Evolutionary conservation across 208 protist species (phyloP), one percentile per base, ranked within the genome.

Genomic region (Leishmania amazonensis): DNA sequence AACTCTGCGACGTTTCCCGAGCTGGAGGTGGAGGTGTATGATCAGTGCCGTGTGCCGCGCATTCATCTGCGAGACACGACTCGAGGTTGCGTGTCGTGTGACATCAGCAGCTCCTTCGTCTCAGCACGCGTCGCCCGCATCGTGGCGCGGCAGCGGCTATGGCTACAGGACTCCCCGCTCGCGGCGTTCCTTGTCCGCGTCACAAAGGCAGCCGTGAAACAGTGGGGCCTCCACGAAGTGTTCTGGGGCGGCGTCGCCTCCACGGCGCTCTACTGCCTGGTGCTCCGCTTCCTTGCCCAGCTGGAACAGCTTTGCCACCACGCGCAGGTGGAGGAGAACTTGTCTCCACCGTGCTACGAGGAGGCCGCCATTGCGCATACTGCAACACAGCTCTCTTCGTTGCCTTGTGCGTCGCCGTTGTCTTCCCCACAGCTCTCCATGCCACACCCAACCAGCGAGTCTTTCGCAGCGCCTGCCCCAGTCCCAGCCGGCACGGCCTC

Each of bases 231-330:
- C 57, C 88, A 92, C 80, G 83, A 81, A 19, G 76, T 90, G n/a
- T 92, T 90, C 71, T 77, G 76, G 5, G 91, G 91, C 13, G 91
- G 91, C 7, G 71, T 93, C 57, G 85, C 86, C 53, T 92, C 89
- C 38, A 93, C 89, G 1, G 88, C 89, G 53, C 76, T 95, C 13
- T 95, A 95, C 84, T 85, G 74, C 75, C 83, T 95, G 28, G 89
- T 91, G 15, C 81, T 84, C 47, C 89, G 91, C 62, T 95, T 92
- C 79, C 77, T 95, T 31, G 81, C 68, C 5, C 78, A 85, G 62
- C 57, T 85, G 73, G 83, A 87, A 72, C 76, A 88, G 60, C 75
- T 83, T 64, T 62, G 79, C 57, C 82, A 49, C 51, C 76, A 79
- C 53, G 57, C 76, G 35, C 57, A 35, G 62, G 11, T 75, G 24